Evolutionary conservation across 257 asterid genomes (phyloP).

Genomic region (Forsythia viridissima): DNA sequence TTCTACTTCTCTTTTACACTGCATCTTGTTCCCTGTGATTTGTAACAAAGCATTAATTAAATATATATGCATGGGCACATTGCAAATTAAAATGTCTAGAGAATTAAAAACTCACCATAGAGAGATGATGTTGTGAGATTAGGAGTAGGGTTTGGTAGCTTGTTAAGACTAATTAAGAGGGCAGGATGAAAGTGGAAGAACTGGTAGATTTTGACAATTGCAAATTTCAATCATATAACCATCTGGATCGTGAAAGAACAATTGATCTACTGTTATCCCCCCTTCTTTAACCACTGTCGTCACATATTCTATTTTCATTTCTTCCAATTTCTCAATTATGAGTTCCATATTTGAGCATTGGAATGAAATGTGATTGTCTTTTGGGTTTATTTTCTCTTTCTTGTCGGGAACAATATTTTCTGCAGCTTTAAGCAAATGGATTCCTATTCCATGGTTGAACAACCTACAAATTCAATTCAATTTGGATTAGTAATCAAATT

Average conservation of each 20-base stretch:
- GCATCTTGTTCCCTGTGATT: not conserved
- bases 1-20: not conserved
- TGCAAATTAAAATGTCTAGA: not conserved
- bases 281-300: not conserved
- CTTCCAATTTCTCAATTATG: not conserved
- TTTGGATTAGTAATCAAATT: not conserved
- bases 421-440: conserved; percentile 35
- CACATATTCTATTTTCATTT: not conserved
- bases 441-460: conserved; percentile 34
- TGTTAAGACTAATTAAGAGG: not conserved
- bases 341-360: conserved; percentile 14
- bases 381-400: conserved; percentile 27
- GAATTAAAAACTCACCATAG: not conserved
- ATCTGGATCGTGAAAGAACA: conserved; percentile 3
- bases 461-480: conserved; percentile 18
- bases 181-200: not conserved
- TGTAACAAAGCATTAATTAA: not conserved
- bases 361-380: conserved; percentile 37
- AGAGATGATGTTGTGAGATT: not conserved
- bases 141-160: not conserved
- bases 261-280: not conserved
- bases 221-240: conserved; percentile 2
- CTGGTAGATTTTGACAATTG: not conserved
- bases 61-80: too few relatives aligned
- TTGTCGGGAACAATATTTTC: conserved; percentile 21